Evolutionary conservation across 148 eudicot species (phyloP).

Genomic region (Tetragonia tetragonoides): DNA sequence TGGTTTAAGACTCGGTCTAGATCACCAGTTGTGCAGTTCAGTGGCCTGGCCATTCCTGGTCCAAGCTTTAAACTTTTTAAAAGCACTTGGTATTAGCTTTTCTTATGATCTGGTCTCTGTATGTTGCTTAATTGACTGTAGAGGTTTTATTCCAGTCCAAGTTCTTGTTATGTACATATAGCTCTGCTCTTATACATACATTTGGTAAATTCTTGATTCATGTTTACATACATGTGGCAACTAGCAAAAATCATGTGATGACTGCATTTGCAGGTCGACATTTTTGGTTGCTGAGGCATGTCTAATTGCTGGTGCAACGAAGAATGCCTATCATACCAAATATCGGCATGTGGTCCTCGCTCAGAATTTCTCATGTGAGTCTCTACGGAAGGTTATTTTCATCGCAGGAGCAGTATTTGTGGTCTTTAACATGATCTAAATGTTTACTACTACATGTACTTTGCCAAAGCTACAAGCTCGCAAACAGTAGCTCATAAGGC

Average conservation of each 20-base stretch:
- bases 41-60: neutral
- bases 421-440: slow-evolving; percentile 79
- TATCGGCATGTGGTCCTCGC: slow-evolving; percentile 60
- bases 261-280: slow-evolving; percentile 54
- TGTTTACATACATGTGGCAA: neutral
- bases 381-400: slow-evolving; percentile 81
- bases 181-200: too few species aligned
- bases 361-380: slow-evolving; percentile 77
- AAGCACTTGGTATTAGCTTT: neutral
- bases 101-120: neutral
- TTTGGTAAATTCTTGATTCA: too few species aligned
- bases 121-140: neutral
- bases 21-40: neutral
- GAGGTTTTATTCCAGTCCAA: too few species aligned
- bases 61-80: neutral
- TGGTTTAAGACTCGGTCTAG: neutral
- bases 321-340: slow-evolving; percentile 87
- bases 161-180: too few species aligned
- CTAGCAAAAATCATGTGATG: neutral
- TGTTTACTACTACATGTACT: slow-evolving; percentile 82
- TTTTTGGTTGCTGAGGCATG: slow-evolving; percentile 96
- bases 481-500: slow-evolving; percentile 50
- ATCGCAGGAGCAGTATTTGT: slow-evolving; percentile 95
- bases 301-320: slow-evolving; percentile 81
- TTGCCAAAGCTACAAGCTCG: slow-evolving; percentile 70